Conservation (phyloP, 805 yeast species). For the Soucietia sequanensis region DNA sequence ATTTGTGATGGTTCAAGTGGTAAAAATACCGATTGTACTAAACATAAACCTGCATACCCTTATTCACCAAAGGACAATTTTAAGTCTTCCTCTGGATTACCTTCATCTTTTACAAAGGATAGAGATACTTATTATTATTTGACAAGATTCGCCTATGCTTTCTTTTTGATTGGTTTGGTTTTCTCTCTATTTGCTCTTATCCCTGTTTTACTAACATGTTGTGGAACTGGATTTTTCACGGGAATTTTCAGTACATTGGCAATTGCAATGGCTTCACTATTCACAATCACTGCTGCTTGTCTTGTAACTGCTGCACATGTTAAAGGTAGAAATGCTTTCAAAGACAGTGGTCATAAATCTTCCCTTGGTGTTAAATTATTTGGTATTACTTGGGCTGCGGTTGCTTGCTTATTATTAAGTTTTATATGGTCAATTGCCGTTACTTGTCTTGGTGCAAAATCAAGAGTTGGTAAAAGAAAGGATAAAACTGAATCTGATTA, state of each 20-base stretch:
- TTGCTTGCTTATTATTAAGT: slow-evolving; percentile 15
- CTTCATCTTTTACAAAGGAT: slow-evolving; percentile 47
- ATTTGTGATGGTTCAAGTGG: slow-evolving; percentile 21
- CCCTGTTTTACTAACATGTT: slow-evolving; percentile 26
- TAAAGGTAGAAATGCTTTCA: slow-evolving; percentile 50
- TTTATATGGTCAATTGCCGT: slow-evolving; percentile 6
- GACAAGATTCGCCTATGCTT: slow-evolving; percentile 45
- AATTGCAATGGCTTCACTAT: slow-evolving; percentile 32
- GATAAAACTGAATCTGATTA: background rate
- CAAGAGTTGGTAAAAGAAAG: background rate
- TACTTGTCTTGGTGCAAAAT: slow-evolving; percentile 3
- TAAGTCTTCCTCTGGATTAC: slow-evolving; percentile 31
- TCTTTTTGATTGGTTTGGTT: slow-evolving; percentile 53
- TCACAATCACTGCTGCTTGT: slow-evolving; percentile 45
- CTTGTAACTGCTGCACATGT: slow-evolving; percentile 56
- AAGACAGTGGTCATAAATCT: slow-evolving; percentile 39
- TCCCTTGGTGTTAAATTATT: slow-evolving; percentile 48
- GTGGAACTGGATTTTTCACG: background rate
- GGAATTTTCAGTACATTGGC: slow-evolving; percentile 2
- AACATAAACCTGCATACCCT: slow-evolving; percentile 25
- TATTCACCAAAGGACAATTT: slow-evolving; percentile 31
- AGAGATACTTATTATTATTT: slow-evolving; percentile 60
- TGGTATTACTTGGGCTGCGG: slow-evolving; percentile 65
- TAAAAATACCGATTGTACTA: slow-evolving; percentile 17
- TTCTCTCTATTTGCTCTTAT: slow-evolving; percentile 52